These are phyloP conservation scores for Saccharomycopsis amapae DNA, from an alignment of 805 yeast species.

Conservation along the genomic window DNA sequence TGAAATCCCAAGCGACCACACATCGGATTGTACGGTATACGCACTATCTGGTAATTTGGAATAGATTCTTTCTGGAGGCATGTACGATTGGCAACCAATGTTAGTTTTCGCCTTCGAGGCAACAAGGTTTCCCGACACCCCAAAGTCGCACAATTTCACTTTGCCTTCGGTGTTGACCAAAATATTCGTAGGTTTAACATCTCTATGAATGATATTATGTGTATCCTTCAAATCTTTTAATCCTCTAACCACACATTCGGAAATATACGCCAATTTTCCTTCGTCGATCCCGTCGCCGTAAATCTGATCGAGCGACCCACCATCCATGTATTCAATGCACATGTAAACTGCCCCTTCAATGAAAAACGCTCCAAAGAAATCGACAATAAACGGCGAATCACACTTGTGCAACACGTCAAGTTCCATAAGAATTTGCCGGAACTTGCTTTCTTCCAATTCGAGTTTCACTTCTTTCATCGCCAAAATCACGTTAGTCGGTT, in stretches of 20 bases:
- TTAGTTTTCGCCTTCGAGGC: constrained; percentile 93
- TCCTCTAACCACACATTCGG: constrained; percentile 75
- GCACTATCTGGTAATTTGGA: constrained; percentile 58
- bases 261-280: constrained; percentile 67
- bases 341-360: constrained; percentile 97
- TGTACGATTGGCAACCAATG: constrained; percentile 95
- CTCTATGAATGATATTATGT: constrained; percentile 91
- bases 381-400: constrained; percentile 84
- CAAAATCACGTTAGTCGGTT: constrained; percentile 87
- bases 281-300: constrained; percentile 75
- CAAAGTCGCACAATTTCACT: constrained; percentile 90
- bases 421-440: constrained; percentile 93
- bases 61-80: constrained; percentile 97
- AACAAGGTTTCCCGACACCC: constrained; percentile 90
- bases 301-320: constrained; percentile 84
- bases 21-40: constrained; percentile 89
- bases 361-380: constrained; percentile 95
- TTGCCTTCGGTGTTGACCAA: constrained; percentile 78
- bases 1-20: constrained; percentile 90
- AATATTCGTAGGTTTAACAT: constrained; percentile 94
- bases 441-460: constrained; percentile 89
- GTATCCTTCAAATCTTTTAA: constrained; percentile 77
- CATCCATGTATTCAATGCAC: constrained; percentile 98
- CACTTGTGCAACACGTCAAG: constrained; percentile 90
- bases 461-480: constrained; percentile 96